Evolutionary conservation across 805 yeast genomes (phyloP), one percentile per base, ranked within the genome.

Genomic region (baker's yeast (Saccharomyces cerevisiae)): DNA sequence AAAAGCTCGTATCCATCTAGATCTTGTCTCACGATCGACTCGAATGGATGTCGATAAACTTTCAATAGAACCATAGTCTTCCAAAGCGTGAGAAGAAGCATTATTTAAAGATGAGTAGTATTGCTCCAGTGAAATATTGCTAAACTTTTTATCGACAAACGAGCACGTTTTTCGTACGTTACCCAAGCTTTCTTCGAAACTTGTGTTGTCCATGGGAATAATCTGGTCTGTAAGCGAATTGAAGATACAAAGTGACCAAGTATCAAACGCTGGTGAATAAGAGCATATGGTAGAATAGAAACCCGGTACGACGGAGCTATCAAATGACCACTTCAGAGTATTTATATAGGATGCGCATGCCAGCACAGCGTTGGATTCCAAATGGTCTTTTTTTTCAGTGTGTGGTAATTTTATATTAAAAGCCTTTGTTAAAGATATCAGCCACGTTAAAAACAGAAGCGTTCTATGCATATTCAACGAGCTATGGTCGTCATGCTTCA

Each of bases 181-280:
- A 10, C 41, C 51, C 21, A 62, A 51, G 51, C 62, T 61, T 13
- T 52, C 57, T 9, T 52, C 57, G 49, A 60, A 64, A 6, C 53
- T 28, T 24, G 47, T 49, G 22, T 51, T 43, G 11, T 24, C 46
- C 14, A 41, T 29, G 14, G 50, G 48, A 17, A 9, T 14, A 29
- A 51, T 56, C 24, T 49, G 27, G 24, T 55, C 56, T 6, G 48
- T 30, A 10, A 62, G 46, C 32, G 61, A 55, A 46, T 63, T 63
- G 41, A 53, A 49, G 14, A 61, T 58, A 47, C 68, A 64, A 11
- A 53, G 31, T 4, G 61, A 41, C 66, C 65, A 63, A 5, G 65
- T 57, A 30, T 57, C 61, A 28, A 63, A 56, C 2, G 68, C 66
- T 6, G 66, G 66, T 31, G 53, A 51, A 49, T 61, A 64, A 22